Evolutionary conservation across 2,329 filamentous ascomycete genomes (phyloP), one percentile per base, ranked within the genome.

Genomic region (Dothidotthia symphoricarpi): DNA sequence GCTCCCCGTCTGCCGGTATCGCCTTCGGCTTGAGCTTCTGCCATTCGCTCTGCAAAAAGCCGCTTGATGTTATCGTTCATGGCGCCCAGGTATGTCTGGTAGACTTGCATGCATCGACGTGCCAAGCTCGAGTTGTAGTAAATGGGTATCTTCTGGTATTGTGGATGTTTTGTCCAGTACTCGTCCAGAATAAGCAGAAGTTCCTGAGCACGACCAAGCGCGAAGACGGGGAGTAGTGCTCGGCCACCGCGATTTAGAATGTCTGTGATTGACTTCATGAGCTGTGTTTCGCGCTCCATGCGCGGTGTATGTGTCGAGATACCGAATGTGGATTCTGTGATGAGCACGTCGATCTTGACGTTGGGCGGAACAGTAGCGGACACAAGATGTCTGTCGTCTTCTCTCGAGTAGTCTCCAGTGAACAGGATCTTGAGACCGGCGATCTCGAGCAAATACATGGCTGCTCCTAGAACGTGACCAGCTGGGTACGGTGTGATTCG

Each of bases 51-150:
- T 36, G 86, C 79, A 69, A 96, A 96, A n/a, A 95, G 78, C 9
- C 88, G 81, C 67, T 95, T 96, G 73, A 98, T 97, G 58, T 96
- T 97, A 61, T 97, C 91, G 64, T 98, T 98, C 93, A 98, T 98
- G 38, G 90, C 89, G 32, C 90, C 88, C 32, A 97, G 88, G 59
- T 97, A 98, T 1, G 93, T 98, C 66, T 97, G 93, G 63, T 98
- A 98, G 3, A 97, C 89, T 19, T 96, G 81, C 93, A 98, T 98
- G 71, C 93, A 98, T 68, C 95, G 93, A 47, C 91, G 77, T 1
- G 93, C 93, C 28, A 97, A 80, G 57, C 95, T 95, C 57, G 88
- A 93, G 37, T 94, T 94, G 66, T 97, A 98, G 72, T 97, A 98
- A 46, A 98, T 97, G 4, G 93, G 93, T 24, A 86, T 85, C 51